Percentiles rank a stretch among this genome's conserved stretches.
phyloP scores from a whole-genome alignment of 768 basidiomycete species.

The Phylloporus sp. region DNA sequence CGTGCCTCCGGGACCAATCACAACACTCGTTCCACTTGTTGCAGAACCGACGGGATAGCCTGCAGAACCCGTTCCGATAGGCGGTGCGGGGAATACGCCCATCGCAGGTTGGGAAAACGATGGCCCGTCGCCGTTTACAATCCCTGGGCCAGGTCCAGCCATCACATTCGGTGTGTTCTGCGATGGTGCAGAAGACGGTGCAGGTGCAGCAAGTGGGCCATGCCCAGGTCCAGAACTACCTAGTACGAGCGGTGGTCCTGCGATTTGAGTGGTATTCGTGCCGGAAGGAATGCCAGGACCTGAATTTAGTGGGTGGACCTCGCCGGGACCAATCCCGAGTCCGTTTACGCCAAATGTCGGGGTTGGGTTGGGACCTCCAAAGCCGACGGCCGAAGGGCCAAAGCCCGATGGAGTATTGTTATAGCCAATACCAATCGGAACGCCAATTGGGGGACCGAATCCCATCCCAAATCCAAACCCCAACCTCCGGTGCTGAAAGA shows the following conservation, averaged over 20 bases:
- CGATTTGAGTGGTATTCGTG: constrained; percentile 7
- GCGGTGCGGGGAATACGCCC: constrained; percentile 26
- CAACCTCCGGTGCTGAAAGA: constrained; percentile 41
- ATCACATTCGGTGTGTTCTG: constrained; percentile 7
- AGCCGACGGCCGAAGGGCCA: constrained; percentile 14
- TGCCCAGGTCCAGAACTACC: constrained; percentile 9
- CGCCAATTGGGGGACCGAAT: constrained; percentile 21
- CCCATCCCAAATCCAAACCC: constrained; percentile 25
- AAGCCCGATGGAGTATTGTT: constrained; percentile 14
- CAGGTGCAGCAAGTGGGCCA: constrained; percentile 4
- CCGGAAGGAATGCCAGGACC: constrained; percentile 12
- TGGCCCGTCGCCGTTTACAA: constrained; percentile 12
- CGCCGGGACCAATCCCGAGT: constrained; percentile 13
- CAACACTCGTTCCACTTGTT: constrained; percentile 17
- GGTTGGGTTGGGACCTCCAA: constrained; percentile 12
- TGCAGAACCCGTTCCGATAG: constrained; percentile 15
- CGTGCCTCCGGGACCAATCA: constrained; percentile 25
- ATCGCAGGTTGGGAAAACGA: constrained; percentile 25
- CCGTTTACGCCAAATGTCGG: constrained; percentile 23
- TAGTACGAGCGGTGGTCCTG: constrained; percentile 3
- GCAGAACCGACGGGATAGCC: constrained; percentile 23
- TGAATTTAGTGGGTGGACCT: constrained; percentile 14
- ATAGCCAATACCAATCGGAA: constrained; percentile 18
- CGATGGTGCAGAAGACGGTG: constrained; percentile 4
- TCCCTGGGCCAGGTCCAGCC: constrained; percentile 12